Conservation (phyloP, 163 green algal genomes). For the Coccomyxa subellipsoidea region DNA sequence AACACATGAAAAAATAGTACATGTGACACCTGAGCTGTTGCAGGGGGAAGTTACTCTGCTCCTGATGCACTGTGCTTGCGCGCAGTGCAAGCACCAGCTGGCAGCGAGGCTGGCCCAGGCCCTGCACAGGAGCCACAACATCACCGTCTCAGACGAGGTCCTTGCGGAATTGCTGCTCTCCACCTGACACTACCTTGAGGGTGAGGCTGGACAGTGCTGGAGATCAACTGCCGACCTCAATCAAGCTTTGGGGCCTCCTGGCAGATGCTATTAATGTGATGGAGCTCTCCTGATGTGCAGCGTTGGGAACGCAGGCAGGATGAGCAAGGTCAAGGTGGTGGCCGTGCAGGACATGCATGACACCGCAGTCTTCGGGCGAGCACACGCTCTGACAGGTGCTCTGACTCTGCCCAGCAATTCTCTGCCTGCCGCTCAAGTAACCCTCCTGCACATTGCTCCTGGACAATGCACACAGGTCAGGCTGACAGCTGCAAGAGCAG, state of each 20-base stretch:
- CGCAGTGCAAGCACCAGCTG: constrained; percentile 90
- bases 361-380: background rate
- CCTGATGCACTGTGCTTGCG: background rate
- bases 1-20: background rate
- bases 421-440: too few relatives aligned
- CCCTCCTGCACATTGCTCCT: too few relatives aligned
- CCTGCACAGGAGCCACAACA: constrained; percentile 21
- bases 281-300: background rate
- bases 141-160: constrained; percentile 16
- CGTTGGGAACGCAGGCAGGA: background rate
- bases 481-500: too few relatives aligned
- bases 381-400: background rate
- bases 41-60: background rate
- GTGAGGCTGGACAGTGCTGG: background rate
- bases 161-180: constrained; percentile 29
- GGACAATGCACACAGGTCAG: too few relatives aligned
- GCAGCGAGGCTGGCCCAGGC: constrained; percentile 59
- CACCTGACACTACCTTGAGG: background rate
- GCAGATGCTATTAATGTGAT: too few relatives aligned
- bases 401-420: background rate
- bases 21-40: background rate
- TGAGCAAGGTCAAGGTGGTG: background rate
- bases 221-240: background rate
- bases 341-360: background rate
- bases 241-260: too few relatives aligned